Evolutionary conservation across 2,329 filamentous ascomycete genomes (phyloP).

Genomic region (Sporothrix dimorphospora): DNA sequence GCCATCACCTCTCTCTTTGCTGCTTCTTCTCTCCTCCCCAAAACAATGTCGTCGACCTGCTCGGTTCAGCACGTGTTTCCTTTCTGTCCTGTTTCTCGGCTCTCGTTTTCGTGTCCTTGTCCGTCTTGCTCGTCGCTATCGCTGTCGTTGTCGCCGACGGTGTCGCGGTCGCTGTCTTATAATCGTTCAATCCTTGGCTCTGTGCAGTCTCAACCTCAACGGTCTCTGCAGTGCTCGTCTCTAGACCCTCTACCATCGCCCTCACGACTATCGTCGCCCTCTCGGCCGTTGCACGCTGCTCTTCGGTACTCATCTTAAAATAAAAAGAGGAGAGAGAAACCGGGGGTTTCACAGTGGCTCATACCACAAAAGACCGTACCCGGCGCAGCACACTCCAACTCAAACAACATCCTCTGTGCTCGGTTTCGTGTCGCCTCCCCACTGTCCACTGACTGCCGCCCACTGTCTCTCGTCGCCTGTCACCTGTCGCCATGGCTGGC

Average conservation of each 20-base stretch:
- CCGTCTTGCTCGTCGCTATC: background rate
- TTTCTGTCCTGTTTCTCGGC: constrained; percentile 21
- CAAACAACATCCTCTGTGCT: background rate
- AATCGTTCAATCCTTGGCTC: background rate
- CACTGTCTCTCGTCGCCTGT: background rate
- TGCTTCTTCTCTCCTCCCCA: background rate
- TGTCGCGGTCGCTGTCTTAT: constrained; percentile 12
- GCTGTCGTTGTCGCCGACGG: constrained; percentile 1
- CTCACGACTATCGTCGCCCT: background rate
- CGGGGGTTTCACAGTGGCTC: constrained; percentile 2
- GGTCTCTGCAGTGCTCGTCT: background rate
- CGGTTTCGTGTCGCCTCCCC: constrained; percentile 11
- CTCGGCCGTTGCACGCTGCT: constrained; percentile 4
- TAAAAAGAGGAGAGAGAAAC: background rate
- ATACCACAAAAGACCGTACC: background rate
- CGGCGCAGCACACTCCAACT: background rate
- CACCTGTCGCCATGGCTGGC: constrained; percentile 16
- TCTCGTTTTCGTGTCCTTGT: constrained; percentile 3
- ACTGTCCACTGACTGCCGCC: background rate
- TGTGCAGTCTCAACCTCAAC: background rate
- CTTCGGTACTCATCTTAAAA: constrained; percentile 7
- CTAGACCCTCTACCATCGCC: background rate
- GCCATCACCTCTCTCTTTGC: background rate
- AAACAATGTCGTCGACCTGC: constrained; percentile 25
- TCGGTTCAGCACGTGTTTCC: constrained; percentile 17